phyloP scores from a whole-genome alignment of 441 rosid species.

The Erysimum cheiri region DNA sequence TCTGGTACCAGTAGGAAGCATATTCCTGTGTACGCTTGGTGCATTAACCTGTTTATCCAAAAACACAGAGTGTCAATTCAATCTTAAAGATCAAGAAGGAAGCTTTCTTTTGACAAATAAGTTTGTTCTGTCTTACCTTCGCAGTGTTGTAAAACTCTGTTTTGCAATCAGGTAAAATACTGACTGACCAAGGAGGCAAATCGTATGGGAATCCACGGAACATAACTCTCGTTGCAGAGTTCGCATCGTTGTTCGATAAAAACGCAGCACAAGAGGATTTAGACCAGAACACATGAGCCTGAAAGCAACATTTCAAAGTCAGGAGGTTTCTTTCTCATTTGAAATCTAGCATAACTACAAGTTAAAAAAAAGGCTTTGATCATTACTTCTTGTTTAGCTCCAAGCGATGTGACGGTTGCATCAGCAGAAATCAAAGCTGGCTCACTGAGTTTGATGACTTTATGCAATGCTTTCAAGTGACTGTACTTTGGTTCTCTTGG shows the following conservation, averaged over 20 bases:
- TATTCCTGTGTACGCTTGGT: slow-evolving; percentile 48
- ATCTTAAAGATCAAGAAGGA: slow-evolving; percentile 21
- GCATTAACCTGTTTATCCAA: slow-evolving; percentile 52
- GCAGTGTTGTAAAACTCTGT: slow-evolving; percentile 61
- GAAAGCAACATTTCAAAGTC: slow-evolving; percentile 16
- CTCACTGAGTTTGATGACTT: slow-evolving; percentile 60
- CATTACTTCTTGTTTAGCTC: slow-evolving; percentile 54
- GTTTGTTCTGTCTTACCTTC: slow-evolving; percentile 41
- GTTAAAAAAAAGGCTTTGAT: not conserved
- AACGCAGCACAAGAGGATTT: slow-evolving; percentile 59
- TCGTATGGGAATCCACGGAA: slow-evolving; percentile 52
- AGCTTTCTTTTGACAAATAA: not conserved
- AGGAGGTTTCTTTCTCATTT: slow-evolving; percentile 5
- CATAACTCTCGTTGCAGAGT: slow-evolving; percentile 49
- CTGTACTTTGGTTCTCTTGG: slow-evolving; percentile 60
- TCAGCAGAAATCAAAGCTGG: slow-evolving; percentile 58
- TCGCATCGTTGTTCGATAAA: slow-evolving; percentile 55
- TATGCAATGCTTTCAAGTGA: slow-evolving; percentile 59
- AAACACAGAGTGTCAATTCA: slow-evolving; percentile 16
- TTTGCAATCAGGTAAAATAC: slow-evolving; percentile 70
- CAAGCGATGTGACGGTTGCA: slow-evolving; percentile 51
- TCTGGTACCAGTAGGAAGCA: slow-evolving; percentile 50
- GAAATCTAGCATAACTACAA: not conserved
- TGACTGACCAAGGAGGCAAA: slow-evolving; percentile 69
- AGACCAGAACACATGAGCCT: slow-evolving; percentile 61